Evolutionary conservation across 1,139 yeast species (phyloP).

Genomic region (Debaryomycetaceae sp.): DNA sequence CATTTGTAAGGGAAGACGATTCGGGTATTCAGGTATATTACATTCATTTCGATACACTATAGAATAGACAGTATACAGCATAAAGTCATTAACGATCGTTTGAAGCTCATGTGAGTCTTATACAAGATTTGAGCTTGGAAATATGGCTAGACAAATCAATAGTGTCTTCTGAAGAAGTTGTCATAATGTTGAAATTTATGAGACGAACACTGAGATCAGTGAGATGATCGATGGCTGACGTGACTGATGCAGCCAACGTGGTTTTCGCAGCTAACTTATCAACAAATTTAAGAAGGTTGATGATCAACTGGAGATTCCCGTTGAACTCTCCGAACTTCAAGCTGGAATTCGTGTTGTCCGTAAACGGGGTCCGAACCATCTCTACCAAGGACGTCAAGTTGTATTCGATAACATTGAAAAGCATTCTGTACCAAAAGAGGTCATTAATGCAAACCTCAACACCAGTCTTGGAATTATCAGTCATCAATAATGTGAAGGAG

Average conservation of each 20-base stretch:
- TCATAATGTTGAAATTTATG: background rate
- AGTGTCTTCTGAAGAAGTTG: background rate
- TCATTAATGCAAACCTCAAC: conserved; percentile 13
- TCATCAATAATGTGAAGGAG: conserved; percentile 34
- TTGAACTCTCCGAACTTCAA: conserved; percentile 23
- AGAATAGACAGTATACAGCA: no score
- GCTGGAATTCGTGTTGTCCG: conserved; percentile 6
- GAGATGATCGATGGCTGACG: background rate
- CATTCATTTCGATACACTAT: no score
- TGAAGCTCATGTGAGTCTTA: no score
- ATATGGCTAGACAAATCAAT: background rate
- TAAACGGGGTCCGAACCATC: conserved; percentile 3
- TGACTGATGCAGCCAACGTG: background rate
- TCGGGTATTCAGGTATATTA: no score
- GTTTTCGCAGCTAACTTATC: background rate
- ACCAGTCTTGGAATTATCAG: conserved; percentile 14
- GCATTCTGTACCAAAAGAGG: conserved; percentile 32
- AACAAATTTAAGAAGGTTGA: conserved; percentile 19
- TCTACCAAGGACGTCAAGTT: conserved; percentile 23
- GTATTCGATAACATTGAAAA: conserved; percentile 33
- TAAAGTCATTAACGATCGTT: no score
- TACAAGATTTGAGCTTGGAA: background rate
- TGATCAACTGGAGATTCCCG: conserved; percentile 28
- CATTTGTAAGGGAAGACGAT: no score
- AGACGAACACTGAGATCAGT: background rate